Base-by-base conservation (phyloP, 345 rosid genomes). In the Fremontodendron californicum region DNA sequence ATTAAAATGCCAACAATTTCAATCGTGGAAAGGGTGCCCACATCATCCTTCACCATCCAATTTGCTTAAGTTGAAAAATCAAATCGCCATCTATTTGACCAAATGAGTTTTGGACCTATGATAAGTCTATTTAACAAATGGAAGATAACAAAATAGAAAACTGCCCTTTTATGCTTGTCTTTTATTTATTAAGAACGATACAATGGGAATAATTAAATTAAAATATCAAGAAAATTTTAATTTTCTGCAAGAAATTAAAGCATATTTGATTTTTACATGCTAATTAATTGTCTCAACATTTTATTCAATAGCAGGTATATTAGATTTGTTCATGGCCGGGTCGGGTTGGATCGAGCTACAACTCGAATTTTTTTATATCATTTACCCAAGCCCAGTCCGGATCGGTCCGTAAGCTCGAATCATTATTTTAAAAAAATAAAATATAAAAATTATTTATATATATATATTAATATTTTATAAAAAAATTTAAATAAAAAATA, bases 61-160 rank as follows among this genome's bases (percentile, higher is more conserved):
- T 21, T 40, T 66, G 51, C 13, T 7, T 45, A 15, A 68, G 12
- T 27, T 45, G 62, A 54, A 75, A 75, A 67, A 75, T 68, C 64
- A 74, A 74, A 75, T 68, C 45, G 9, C 74, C 25, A 45, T 54
- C 78, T 55, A 6, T 57, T 66, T 66, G 81, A 79, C 75, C 29
- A 10, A 73, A 6, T 3, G 12, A 33, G 39, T 69, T 31, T 71
- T 51, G 58, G 74, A 70, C 25, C 60, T 31, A 70, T 70, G 60
- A 71, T 29, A 6, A 15, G 74, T 71, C 60, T 71, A 27, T 71
- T 71, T 71, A 25, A 18, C 10, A 6, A 49, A 25, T 27, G 23
- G 46, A 54, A 45, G 9, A 48, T 37, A 42, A 29, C 29, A 64
- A 11, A 35, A 75, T 6, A 9, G 31, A 15, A 18, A 39, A 15